Evolutionary conservation across 345 rosid species (phyloP), one percentile per base, ranked within the genome.

Genomic region (Mercurialis annua): DNA sequence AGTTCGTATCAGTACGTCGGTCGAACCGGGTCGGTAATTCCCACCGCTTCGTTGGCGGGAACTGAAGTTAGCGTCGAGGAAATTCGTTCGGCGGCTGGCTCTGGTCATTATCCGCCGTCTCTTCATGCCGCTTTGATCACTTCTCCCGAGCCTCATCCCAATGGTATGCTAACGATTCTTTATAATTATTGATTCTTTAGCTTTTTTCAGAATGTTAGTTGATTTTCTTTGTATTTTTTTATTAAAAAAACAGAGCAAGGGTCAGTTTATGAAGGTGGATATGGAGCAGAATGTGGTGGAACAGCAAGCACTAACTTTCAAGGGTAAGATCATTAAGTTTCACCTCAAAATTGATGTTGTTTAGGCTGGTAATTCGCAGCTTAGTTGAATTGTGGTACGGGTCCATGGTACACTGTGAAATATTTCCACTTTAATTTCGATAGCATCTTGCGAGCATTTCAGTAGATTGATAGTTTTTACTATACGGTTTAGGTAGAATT

Each of bases 51-150:
- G 2, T 78, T 84, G 81, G 86, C 84, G 63, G 96, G 88, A 70
- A 78, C 86, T 31, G 92, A 87, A 52, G 90, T 90, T 61, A 93
- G 96, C 82, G 85, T 87, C 49, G 92, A 83, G 1, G 98, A 93
- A 77, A 81, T 93, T 65, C 96, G 98, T 33, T 81, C 97, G 10
- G 96, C 96, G 10, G 74, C 83, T 50, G 74, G 86, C 14, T 80
- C 94, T 30, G 82, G 77, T 70, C 71, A 47, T 56, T 89, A 89
- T 70, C 94, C 94, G 54, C 88, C 97, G 0, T 73, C 92, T 30
- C 76, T 88, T 55, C 91, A 92, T 65, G 88, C 92, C 27, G 85
- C 93, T 24, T 74, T 93, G 79, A 4, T 90, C 74, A 79, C 78
- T 38, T 71, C 92, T 8, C 91, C 98, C 0, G 90, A 89, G 46